Base-by-base conservation (phyloP, 2,329 filamentous ascomycete species). In the Dendryphion nanum region DNA sequence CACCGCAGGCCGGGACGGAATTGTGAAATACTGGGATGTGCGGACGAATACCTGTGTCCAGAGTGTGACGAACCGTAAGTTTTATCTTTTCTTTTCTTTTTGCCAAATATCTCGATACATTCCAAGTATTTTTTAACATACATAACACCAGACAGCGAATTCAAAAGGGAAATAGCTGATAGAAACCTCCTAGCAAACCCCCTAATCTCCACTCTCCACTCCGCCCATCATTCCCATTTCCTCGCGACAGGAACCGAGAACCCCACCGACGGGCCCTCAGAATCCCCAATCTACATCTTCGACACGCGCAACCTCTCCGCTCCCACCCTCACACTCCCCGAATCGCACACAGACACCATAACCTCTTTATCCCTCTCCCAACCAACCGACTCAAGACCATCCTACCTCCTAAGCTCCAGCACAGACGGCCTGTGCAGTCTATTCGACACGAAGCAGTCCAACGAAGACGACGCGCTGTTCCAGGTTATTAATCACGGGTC, bases 341-440 rank as follows among this genome's bases (percentile, higher is more conserved):
- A 75, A 41, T 72, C 67, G 3, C 72, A 75, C 42, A 74, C 68
- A 38, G 80, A 83, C 55, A 79, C 80, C 38, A 71, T 83, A 38
- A 83, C 80, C 2, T 74, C 77, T 50, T 65, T 83, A 2, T 71
- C 74, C 55, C 81, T 82, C 53, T 69, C 65, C 3, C 70, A 77
- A 33, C 73, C 78, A 1, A 73, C 77, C 30, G n/a, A n/a, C 53
- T 69, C 65, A 3, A 69, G 77, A 33, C 73, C 78, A 1, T 72
- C 77, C 30, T 69, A 86, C 13, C 75, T 91, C 5, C 73, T 91
- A 8, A 88, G 85, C 1, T 85, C 85, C 30, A 88, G 85, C 24
- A 91, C 86, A 12, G 87, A 93, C 64, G 86, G 86, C 5, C 76
- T 91, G 1, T 76, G 91, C 53, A 89, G 86, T 56, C 71, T 91